These are phyloP conservation scores for Dryas integrifolia DNA, from an alignment of 331 rosid species.

Conservation along the genomic window DNA sequence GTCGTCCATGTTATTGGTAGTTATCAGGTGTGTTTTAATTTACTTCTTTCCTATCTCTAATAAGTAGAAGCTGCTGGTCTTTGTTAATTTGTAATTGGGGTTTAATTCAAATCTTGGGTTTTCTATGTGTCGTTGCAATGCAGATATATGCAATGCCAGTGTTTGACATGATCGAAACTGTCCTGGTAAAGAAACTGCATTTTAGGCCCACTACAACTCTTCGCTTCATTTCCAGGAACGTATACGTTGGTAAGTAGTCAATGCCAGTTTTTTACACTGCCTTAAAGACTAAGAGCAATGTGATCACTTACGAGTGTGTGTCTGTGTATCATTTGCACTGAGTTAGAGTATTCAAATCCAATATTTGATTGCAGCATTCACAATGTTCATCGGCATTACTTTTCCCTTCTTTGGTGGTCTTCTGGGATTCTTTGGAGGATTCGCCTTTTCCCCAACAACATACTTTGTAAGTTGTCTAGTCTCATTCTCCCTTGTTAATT, in stretches of 20 bases:
- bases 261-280: neutral
- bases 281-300: neutral
- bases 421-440: conserved; percentile 76
- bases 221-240: conserved; percentile 46
- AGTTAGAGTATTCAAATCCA: neutral
- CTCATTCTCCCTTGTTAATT: neutral
- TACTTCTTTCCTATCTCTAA: neutral
- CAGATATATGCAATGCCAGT: conserved; percentile 86
- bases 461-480: conserved; percentile 50
- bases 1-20: conserved; percentile 76
- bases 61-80: neutral
- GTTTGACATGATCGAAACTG: conserved; percentile 75
- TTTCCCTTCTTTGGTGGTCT: conserved; percentile 79
- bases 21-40: conserved; percentile 44
- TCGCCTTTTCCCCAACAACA: conserved; percentile 79
- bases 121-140: neutral
- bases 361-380: conserved; percentile 48
- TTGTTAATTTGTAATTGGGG: neutral
- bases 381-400: conserved; percentile 67
- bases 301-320: neutral
- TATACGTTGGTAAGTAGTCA: conserved; percentile 59
- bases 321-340: too few species aligned
- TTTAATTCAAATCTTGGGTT: neutral
- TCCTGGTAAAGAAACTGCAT: conserved; percentile 46
- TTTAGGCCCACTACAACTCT: conserved; percentile 48